Percentiles rank a stretch among this genome's conserved stretches.
phyloP scores from a whole-genome alignment of 1,284 basidiomycete species.

The Melampsora americana region DNA sequence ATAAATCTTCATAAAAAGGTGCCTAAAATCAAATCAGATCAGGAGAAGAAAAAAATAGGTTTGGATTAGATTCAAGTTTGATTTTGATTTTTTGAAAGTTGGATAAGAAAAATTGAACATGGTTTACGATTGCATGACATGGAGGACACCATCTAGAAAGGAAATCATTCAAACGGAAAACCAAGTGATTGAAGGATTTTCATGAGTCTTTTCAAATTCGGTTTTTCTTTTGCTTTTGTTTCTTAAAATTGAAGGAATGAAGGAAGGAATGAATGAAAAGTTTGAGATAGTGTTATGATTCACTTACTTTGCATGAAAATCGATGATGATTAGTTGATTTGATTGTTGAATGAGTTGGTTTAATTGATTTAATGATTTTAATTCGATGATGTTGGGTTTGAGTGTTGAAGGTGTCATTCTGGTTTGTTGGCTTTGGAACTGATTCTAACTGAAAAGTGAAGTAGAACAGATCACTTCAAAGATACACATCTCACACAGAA shows the following conservation, averaged over 20 bases:
- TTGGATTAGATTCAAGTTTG: not conserved
- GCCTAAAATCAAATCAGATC: conserved; percentile 1
- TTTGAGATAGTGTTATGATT: too few species aligned
- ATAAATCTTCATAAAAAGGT: conserved; percentile 23
- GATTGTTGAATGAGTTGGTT: not conserved
- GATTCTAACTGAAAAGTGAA: too few species aligned
- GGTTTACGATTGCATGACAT: conserved; percentile 42
- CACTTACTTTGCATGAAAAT: conserved; percentile 2
- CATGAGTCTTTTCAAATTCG: too few species aligned
- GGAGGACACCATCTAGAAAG: conserved; percentile 37
- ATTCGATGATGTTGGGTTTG: too few species aligned
- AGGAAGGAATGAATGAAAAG: not conserved
- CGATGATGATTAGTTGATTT: not conserved
- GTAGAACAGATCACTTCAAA: too few species aligned
- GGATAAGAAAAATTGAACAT: not conserved
- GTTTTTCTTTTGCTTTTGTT: not conserved
- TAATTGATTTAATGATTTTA: too few species aligned
- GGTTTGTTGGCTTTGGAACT: too few species aligned
- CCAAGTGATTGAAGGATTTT: too few species aligned
- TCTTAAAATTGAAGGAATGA: not conserved
- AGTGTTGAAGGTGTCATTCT: too few species aligned
- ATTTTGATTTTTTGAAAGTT: not conserved
- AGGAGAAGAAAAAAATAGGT: not conserved
- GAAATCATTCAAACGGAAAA: too few species aligned
- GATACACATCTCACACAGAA: too few species aligned